A percentile compares a stretch with the other conserved stretches of the same genome.
These are phyloP conservation scores for Hyaloperonospora arabidopsidis DNA, from an alignment of 352 stramenopile genomes.

Conservation along the genomic window DNA sequence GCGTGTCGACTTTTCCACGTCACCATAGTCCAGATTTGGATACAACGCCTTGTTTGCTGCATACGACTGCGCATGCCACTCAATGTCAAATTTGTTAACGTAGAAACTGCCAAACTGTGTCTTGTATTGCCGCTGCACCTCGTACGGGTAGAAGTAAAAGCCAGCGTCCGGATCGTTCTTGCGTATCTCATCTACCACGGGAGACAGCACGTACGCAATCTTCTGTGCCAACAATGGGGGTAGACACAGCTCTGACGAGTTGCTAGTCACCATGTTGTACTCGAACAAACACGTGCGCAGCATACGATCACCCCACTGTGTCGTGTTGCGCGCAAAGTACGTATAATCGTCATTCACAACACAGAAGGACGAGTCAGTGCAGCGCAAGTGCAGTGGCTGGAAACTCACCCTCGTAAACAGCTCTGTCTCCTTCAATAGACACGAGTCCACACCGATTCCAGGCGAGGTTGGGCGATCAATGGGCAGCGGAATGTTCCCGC, in stretches of 20 bases:
- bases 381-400: constrained; percentile 62
- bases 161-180: constrained; percentile 71
- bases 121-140: constrained; percentile 65
- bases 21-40: constrained; percentile 49
- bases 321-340: constrained; percentile 78
- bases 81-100: constrained; percentile 74
- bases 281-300: constrained; percentile 80
- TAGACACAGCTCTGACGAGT: constrained; percentile 51
- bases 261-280: constrained; percentile 43
- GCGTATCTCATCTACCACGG: constrained; percentile 44
- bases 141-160: constrained; percentile 83
- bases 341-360: constrained; percentile 46
- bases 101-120: constrained; percentile 77
- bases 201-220: constrained; percentile 49
- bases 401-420: constrained; percentile 69
- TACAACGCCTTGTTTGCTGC: constrained; percentile 44
- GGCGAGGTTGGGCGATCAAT: constrained; percentile 19
- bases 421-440: constrained; percentile 51
- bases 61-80: constrained; percentile 67
- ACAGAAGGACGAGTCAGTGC: constrained; percentile 47
- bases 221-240: constrained; percentile 69
- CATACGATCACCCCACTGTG: constrained; percentile 77
- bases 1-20: constrained; percentile 57
- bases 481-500: constrained; percentile 33
- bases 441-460: constrained; percentile 34